Evolutionary conservation across 2,329 filamentous ascomycete genomes (phyloP).

Genomic region (Thermoascus crustaceus): DNA sequence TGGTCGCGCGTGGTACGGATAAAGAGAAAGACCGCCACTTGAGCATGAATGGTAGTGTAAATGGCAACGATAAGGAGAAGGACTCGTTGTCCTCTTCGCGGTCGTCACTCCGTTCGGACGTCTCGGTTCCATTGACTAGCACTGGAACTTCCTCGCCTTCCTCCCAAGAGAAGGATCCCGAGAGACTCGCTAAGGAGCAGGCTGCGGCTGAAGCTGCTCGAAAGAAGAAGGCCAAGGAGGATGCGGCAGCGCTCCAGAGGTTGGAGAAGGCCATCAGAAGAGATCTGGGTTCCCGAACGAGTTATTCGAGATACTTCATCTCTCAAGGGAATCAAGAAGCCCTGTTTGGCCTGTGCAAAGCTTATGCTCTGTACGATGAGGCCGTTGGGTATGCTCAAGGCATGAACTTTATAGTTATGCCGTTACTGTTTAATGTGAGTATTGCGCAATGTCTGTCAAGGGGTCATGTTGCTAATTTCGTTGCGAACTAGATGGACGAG

Average conservation of each 20-base stretch:
- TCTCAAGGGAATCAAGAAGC: slow-evolving; percentile 87
- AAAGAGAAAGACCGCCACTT: slow-evolving; percentile 61
- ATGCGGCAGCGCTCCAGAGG: slow-evolving; percentile 63
- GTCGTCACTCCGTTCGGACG: slow-evolving; percentile 75
- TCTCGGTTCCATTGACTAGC: slow-evolving; percentile 47
- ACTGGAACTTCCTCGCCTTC: slow-evolving; percentile 50
- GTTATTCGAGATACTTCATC: slow-evolving; percentile 92
- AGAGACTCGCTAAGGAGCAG: slow-evolving; percentile 59
- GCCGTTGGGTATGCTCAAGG: slow-evolving; percentile 94
- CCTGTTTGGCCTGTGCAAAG: slow-evolving; percentile 92
- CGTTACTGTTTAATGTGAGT: slow-evolving; percentile 81
- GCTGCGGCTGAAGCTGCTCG: slow-evolving; percentile 57
- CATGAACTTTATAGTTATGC: slow-evolving; percentile 98
- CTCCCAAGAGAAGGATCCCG: slow-evolving; percentile 53
- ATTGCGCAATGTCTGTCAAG: slow-evolving; percentile 2
- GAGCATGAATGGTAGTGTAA: slow-evolving; percentile 41
- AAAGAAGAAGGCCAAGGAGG: slow-evolving; percentile 72
- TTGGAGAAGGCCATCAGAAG: slow-evolving; percentile 87
- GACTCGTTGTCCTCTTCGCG: slow-evolving; percentile 67
- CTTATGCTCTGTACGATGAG: slow-evolving; percentile 92
- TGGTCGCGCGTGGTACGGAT: slow-evolving; percentile 71
- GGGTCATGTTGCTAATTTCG: slow-evolving; percentile 12
- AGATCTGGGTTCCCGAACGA: slow-evolving; percentile 85
- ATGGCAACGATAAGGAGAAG: slow-evolving; percentile 54
- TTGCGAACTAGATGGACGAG: slow-evolving; percentile 77